Percentiles rank a stretch among this genome's conserved stretches.
Evolutionary conservation across 345 rosid species (phyloP).

Genomic region (Lumnitzera racemosa): DNA sequence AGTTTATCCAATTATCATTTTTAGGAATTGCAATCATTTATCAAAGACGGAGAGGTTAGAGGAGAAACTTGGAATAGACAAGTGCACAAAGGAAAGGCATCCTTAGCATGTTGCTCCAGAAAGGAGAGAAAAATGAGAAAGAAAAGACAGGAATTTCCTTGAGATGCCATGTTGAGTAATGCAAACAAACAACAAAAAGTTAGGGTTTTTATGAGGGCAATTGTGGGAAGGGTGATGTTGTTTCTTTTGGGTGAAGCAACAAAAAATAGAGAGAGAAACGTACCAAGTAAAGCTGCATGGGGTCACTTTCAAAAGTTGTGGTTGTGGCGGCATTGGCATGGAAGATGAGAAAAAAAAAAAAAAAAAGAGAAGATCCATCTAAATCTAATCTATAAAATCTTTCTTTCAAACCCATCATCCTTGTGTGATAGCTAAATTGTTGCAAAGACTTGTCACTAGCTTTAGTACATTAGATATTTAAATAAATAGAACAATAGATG

Average conservation of each 20-base stretch:
- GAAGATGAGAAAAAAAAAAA: conserved; percentile 3
- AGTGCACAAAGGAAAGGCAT: no score
- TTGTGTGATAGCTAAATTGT: no score
- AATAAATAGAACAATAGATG: no score
- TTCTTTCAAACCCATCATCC: background rate
- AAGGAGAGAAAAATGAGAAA: conserved; percentile 2
- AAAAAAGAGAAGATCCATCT: conserved; percentile 20
- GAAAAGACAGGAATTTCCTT: conserved; percentile 3
- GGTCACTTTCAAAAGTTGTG: conserved; percentile 42
- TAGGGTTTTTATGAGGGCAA: conserved; percentile 11
- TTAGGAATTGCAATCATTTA: background rate
- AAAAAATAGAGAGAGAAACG: conserved; percentile 8
- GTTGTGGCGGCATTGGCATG: conserved; percentile 11
- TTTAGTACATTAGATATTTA: no score
- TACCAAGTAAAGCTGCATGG: conserved; percentile 13
- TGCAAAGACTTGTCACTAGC: no score
- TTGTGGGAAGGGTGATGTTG: conserved; percentile 18
- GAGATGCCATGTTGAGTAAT: conserved; percentile 23
- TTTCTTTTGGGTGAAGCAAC: conserved; percentile 38
- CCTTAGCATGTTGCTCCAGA: no score
- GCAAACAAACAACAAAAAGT: conserved; percentile 15
- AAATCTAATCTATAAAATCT: conserved; percentile 3
- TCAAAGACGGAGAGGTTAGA: background rate
- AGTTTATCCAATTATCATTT: background rate
- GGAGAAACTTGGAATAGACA: no score